phyloP scores from a whole-genome alignment of 2,329 filamentous ascomycete genomes.

The Talaromyces amestolkiae region DNA sequence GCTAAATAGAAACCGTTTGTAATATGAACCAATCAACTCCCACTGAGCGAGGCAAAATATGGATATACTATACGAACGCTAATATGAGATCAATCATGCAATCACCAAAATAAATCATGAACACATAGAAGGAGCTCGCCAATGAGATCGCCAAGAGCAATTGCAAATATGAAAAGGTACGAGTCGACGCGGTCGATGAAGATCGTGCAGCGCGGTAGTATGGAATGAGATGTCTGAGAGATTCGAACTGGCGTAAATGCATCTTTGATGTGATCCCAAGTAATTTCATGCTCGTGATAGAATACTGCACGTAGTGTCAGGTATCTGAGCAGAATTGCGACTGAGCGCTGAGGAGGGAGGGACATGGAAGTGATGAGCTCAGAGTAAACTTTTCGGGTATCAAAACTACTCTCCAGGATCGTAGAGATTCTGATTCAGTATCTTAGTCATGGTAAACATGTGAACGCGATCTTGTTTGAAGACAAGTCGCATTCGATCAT shows the following conservation, averaged over 20 bases:
- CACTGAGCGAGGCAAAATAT: constrained; percentile 15
- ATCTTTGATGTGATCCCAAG: background rate
- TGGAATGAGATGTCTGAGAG: background rate
- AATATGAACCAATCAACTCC: constrained; percentile 16
- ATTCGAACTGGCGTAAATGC: background rate
- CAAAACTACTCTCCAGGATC: constrained; percentile 67
- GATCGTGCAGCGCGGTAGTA: background rate
- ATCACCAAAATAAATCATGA: constrained; percentile 14
- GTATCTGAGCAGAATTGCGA: background rate
- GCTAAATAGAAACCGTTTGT: background rate
- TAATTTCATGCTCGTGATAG: background rate
- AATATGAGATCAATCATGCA: constrained; percentile 15
- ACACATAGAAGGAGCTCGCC: constrained; percentile 6
- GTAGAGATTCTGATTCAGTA: constrained; percentile 85
- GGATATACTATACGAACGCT: constrained; percentile 14
- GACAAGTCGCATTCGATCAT: constrained; percentile 84
- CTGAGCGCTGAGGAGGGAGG: background rate
- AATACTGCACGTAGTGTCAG: background rate
- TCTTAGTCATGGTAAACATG: constrained; percentile 99
- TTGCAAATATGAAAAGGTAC: background rate
- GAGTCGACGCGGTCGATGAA: background rate
- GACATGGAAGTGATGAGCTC: background rate
- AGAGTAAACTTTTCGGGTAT: background rate
- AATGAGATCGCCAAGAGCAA: background rate
- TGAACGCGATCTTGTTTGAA: constrained; percentile 90